Evolutionary conservation across 225 moss, liverwort and hornwort species (phyloP).

Genomic region (Bryoerythrophyllum caledonicum): DNA sequence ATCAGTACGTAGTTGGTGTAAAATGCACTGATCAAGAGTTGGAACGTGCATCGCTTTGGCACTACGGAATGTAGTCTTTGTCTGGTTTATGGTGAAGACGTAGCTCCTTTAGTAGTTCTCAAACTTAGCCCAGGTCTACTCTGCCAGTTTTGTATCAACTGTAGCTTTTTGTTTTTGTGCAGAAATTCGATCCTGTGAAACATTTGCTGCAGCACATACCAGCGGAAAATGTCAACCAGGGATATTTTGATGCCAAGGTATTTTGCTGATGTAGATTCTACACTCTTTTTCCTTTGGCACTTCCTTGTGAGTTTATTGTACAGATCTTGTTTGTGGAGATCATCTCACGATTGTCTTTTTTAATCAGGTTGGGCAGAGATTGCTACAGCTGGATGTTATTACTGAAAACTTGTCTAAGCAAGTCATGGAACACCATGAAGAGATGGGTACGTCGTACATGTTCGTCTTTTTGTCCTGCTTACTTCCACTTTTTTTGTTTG

Average conservation of each 20-base stretch:
- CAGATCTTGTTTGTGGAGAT: constrained; percentile 6
- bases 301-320: not conserved
- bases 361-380: constrained; percentile 76
- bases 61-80: not conserved
- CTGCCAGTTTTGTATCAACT: constrained; percentile 1
- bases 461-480: constrained; percentile 12
- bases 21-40: not conserved
- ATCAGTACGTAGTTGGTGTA: not conserved
- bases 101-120: not conserved
- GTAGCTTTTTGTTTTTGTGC: constrained; percentile 19
- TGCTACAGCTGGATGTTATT: constrained; percentile 87
- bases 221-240: constrained; percentile 65
- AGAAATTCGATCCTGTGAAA: constrained; percentile 89
- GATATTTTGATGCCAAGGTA: constrained; percentile 91
- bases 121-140: not conserved
- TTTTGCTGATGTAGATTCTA: not conserved
- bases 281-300: not conserved
- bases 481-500: not conserved
- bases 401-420: constrained; percentile 88
- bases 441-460: constrained; percentile 73
- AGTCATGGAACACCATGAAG: constrained; percentile 96
- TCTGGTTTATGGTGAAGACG: not conserved
- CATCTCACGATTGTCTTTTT: not conserved
- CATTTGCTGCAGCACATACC: constrained; percentile 85
- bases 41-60: not conserved